phyloP scores from a whole-genome alignment of 2,329 filamentous ascomycete species.

The Aureobasidium subglaciale region DNA sequence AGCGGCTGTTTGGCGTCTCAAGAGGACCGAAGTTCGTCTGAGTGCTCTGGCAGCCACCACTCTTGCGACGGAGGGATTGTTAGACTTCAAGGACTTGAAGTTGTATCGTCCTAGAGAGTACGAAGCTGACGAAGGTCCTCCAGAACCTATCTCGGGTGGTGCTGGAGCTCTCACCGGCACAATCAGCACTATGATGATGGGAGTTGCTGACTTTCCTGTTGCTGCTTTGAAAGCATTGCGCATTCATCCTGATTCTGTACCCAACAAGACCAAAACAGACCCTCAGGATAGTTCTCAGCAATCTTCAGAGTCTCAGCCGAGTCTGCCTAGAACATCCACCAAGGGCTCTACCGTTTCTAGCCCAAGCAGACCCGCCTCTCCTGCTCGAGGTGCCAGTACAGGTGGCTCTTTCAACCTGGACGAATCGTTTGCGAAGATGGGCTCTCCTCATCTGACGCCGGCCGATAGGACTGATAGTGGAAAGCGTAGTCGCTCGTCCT shows the following conservation, averaged over 20 bases:
- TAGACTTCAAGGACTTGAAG: slow-evolving; percentile 65
- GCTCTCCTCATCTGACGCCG: slow-evolving; percentile 8
- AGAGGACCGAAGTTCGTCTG: slow-evolving; percentile 56
- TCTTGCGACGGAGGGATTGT: slow-evolving; percentile 53
- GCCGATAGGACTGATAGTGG: not conserved
- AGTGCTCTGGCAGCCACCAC: slow-evolving; percentile 64
- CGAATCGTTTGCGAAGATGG: slow-evolving; percentile 18
- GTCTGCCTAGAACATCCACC: not conserved
- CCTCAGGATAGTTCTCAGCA: not conserved
- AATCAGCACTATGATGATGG: slow-evolving; percentile 68
- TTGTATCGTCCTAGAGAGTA: slow-evolving; percentile 57
- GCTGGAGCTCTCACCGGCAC: slow-evolving; percentile 69
- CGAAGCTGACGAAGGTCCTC: slow-evolving; percentile 66
- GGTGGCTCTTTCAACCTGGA: slow-evolving; percentile 17
- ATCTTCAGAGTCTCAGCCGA: not conserved
- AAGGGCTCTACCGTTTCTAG: not conserved
- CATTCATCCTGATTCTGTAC: slow-evolving; percentile 27
- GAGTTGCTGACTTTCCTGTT: slow-evolving; percentile 62
- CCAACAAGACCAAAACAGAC: slow-evolving; percentile 13
- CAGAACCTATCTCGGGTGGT: slow-evolving; percentile 70
- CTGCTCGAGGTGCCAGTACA: not conserved
- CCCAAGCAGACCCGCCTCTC: not conserved
- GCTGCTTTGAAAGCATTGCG: slow-evolving; percentile 43
- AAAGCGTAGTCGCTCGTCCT: slow-evolving; percentile 10
- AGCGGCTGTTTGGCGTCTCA: slow-evolving; percentile 66